Evolutionary conservation across 106 monocot genomes (phyloP), one percentile per base, ranked within the genome.

Genomic region (Dioscorea dumetorum): DNA sequence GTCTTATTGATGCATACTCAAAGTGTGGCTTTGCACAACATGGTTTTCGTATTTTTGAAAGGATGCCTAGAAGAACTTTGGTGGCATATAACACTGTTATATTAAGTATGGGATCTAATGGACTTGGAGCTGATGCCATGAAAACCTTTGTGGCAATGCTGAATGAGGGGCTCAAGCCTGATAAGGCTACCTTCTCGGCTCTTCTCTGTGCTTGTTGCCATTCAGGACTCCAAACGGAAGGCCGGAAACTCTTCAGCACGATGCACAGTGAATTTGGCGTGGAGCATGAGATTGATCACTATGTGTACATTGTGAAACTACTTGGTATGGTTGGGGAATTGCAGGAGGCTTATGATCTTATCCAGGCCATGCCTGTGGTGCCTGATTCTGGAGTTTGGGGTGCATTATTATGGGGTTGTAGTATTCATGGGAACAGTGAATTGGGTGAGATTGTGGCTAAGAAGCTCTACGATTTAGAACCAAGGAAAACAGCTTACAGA

Each of bases 321-420:
- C 76, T 91, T 67, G 81, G 74, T 12, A 74, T 69, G 58, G 77
- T 57, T 62, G 87, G 87, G 24, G 18, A 72, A 56, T 48, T 91
- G 58, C 70, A 82, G 20, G 79, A 81, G 41, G 91, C 91, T 19
- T 75, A 84, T 62, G 79, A 77, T 58, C 73, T 87, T 16, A 82
- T 87, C 70, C 62, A 75, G 59, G 64, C 71, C 8, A 87, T 91
- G 81, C 87, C 79, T 33, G 23, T 70, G n/a, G 15, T 13, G 33
- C 69, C 79, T 2, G 77, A 86, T 68, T 75, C 77, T 51, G 84
- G 91, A 20, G 79, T 84, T 24, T 87, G 78, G 87, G 91, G 91
- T 51, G 86, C 84, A 48, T 59, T 91, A 49, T 65, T 91, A 34
- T 91, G 86, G 86, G 81, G 84, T 22, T 91, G 91, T 66, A 74